Evolutionary conservation across 1,284 basidiomycete species (phyloP).

Genomic region (Fomitiporia mediterranea): DNA sequence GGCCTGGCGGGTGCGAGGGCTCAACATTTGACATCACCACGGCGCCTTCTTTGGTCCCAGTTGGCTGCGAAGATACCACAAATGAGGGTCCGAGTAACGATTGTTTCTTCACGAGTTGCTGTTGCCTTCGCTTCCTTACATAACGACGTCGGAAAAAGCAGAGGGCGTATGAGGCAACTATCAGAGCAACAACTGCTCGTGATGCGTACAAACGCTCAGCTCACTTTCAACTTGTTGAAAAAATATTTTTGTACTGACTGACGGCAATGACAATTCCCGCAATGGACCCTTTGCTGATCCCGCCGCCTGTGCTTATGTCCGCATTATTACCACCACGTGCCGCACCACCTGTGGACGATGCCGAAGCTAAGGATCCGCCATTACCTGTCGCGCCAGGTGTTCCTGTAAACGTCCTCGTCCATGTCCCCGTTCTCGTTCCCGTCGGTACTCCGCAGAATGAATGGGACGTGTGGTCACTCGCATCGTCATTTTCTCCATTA

Average conservation of each 20-base stretch:
- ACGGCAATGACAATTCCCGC: constrained; percentile 16
- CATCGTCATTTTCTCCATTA: constrained; percentile 10
- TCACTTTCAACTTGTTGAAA: background rate
- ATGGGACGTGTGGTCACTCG: background rate
- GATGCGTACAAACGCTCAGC: background rate
- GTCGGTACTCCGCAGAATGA: background rate
- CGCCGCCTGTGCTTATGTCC: background rate
- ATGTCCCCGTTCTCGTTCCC: background rate
- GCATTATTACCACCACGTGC: constrained; percentile 1
- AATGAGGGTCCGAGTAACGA: background rate
- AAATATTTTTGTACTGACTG: background rate
- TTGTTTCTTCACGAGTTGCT: background rate
- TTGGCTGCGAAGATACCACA: background rate
- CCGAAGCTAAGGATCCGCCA: background rate
- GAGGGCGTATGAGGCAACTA: background rate
- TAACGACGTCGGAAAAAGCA: background rate
- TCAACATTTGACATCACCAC: constrained; percentile 2
- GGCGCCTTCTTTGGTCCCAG: background rate
- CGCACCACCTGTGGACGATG: background rate
- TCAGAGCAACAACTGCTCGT: background rate
- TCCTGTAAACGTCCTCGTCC: background rate
- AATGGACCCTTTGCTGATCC: constrained; percentile 13
- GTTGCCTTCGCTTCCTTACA: background rate
- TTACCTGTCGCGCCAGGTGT: background rate
- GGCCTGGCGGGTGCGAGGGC: background rate